phyloP scores from a whole-genome alignment of 192 early-diverging fungal species.

The Funneliformis geosporum region DNA sequence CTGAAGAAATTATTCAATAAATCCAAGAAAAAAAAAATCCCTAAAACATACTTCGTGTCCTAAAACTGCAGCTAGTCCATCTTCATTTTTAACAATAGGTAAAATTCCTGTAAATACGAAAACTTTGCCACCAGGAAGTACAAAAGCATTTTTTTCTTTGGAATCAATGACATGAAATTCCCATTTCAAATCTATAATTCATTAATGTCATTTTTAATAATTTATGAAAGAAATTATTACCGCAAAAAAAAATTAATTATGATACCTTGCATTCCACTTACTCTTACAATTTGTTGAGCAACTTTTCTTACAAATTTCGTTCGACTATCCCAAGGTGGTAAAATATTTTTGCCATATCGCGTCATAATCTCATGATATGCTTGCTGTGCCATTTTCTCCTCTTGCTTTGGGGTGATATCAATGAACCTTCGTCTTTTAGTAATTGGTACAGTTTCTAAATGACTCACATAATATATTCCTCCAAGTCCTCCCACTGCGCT shows the following conservation, averaged over 20 bases:
- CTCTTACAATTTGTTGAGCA: conserved; percentile 68
- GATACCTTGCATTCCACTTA: conserved; percentile 61
- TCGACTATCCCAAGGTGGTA: conserved; percentile 65
- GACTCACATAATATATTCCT: conserved; percentile 66
- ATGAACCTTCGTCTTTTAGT: conserved; percentile 70
- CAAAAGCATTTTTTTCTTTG: conserved; percentile 89
- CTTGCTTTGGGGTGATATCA: conserved; percentile 58
- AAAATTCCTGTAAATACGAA: conserved; percentile 98
- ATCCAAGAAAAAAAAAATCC: background rate
- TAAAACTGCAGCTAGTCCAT: conserved; percentile 90
- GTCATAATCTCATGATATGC: conserved; percentile 73
- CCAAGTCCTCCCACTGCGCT: conserved; percentile 35
- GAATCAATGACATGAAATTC: conserved; percentile 88
- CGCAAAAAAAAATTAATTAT: background rate
- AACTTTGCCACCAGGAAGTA: conserved; percentile 91
- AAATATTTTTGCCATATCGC: conserved; percentile 65
- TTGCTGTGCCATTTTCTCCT: conserved; percentile 64
- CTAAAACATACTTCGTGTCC: conserved; percentile 70
- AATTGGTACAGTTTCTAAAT: conserved; percentile 77
- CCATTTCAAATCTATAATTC: conserved; percentile 68
- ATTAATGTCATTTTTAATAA: background rate
- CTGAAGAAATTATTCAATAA: background rate
- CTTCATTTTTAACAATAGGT: conserved; percentile 74
- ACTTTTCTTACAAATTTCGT: conserved; percentile 69
- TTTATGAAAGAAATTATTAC: background rate